Percentiles rank a stretch among this genome's conserved stretches.
These are phyloP conservation scores for Salisapilia sapeloensis DNA, from an alignment of 352 stramenopile species.

Conservation along the genomic window DNA sequence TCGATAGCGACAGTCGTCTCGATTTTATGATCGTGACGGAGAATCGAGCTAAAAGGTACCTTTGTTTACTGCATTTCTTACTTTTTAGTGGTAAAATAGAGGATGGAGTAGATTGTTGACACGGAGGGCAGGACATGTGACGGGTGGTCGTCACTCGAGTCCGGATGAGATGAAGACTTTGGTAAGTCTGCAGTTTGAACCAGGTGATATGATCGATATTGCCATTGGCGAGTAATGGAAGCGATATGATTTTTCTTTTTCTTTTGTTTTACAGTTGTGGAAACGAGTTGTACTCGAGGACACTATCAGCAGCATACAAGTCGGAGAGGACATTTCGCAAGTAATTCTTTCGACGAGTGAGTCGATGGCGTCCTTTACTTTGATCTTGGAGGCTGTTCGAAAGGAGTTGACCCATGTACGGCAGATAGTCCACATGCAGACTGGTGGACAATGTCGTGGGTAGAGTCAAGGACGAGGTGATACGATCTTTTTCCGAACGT, in stretches of 20 bases:
- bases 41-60: slow-evolving; percentile 26
- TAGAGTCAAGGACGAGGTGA: too few species aligned
- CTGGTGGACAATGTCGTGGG: too few species aligned
- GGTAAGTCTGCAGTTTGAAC: slow-evolving; percentile 33
- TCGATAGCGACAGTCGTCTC: slow-evolving; percentile 30
- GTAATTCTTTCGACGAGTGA: slow-evolving; percentile 60
- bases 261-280: not conserved
- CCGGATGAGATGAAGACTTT: slow-evolving; percentile 52
- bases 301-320: slow-evolving; percentile 42
- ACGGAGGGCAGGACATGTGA: slow-evolving; percentile 44
- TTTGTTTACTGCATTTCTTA: not conserved
- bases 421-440: too few species aligned
- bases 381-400: too few species aligned
- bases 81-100: too few species aligned
- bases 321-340: slow-evolving; percentile 53
- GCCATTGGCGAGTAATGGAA: slow-evolving; percentile 8
- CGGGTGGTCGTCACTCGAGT: slow-evolving; percentile 22
- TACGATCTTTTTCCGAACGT: too few species aligned
- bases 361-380: too few species aligned
- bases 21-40: slow-evolving; percentile 42
- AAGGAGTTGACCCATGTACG: too few species aligned
- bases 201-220: slow-evolving; percentile 46
- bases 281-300: slow-evolving; percentile 25
- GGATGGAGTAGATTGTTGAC: slow-evolving; percentile 21
- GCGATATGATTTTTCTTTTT: not conserved